These are phyloP conservation scores for Didymella glomerata DNA, from an alignment of 2,329 filamentous ascomycete species.

Conservation along the genomic window DNA sequence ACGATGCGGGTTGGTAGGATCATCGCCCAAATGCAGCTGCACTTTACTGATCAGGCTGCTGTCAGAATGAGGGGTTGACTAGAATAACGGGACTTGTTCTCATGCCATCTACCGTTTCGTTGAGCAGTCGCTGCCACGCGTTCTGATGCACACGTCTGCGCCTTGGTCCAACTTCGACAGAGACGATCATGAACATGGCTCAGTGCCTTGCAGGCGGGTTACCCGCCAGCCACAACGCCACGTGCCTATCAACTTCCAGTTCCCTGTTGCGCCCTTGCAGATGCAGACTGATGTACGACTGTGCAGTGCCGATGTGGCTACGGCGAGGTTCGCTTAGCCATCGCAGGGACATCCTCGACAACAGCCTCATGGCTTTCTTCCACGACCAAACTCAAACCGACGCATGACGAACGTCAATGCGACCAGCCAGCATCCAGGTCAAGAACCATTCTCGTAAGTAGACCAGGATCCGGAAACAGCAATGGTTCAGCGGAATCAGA, in stretches of 20 bases:
- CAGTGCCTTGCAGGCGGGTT: slow-evolving; percentile 19
- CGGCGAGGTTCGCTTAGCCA: slow-evolving; percentile 7
- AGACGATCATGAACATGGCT: not conserved
- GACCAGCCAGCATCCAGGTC: not conserved
- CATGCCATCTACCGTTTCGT: not conserved
- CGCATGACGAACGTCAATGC: not conserved
- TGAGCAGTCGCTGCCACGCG: not conserved
- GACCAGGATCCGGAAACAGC: not conserved
- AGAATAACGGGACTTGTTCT: not conserved
- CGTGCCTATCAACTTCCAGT: slow-evolving; percentile 10
- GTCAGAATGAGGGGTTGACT: not conserved
- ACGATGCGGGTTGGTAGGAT: not conserved
- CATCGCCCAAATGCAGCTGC: not conserved
- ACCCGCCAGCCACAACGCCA: slow-evolving; percentile 22
- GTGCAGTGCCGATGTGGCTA: slow-evolving; percentile 5
- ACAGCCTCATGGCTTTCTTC: not conserved
- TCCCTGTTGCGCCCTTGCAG: slow-evolving; percentile 13
- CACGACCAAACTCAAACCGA: not conserved
- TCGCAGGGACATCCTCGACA: not conserved
- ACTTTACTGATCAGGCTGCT: not conserved
- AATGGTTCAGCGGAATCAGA: not conserved
- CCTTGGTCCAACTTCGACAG: not conserved
- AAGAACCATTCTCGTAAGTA: not conserved
- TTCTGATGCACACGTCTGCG: not conserved
- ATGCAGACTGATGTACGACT: slow-evolving; percentile 14